Conservation (phyloP, 2,329 filamentous ascomycete genomes). For the Coniochaeta sp. region DNA sequence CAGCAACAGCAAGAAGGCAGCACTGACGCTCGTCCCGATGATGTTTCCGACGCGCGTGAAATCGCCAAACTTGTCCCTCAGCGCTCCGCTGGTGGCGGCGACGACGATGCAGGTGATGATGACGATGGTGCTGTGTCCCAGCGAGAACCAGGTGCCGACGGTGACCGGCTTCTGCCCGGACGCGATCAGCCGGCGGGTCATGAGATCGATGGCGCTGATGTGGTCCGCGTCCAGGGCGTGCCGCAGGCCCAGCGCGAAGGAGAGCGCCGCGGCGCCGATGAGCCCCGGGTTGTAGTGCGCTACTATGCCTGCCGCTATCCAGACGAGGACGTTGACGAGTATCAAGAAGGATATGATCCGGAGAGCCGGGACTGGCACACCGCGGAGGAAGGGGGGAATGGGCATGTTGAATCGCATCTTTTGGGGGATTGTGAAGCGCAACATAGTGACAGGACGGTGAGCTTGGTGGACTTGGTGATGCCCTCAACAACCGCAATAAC, state of each 20-base stretch:
- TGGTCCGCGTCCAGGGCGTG: slow-evolving; percentile 99
- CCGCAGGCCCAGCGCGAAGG: slow-evolving; percentile 82
- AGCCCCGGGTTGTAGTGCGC: slow-evolving; percentile 51
- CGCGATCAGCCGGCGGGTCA: slow-evolving; percentile 83
- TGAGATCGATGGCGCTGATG: slow-evolving; percentile 78
- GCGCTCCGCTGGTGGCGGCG: slow-evolving; percentile 79
- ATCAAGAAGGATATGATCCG: slow-evolving; percentile 44
- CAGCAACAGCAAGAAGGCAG: slow-evolving; percentile 73
- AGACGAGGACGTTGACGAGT: slow-evolving; percentile 44
- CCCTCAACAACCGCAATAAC: neutral
- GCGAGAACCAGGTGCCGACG: slow-evolving; percentile 88
- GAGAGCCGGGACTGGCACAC: slow-evolving; percentile 25
- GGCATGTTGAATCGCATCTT: slow-evolving; percentile 3
- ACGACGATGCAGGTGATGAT: slow-evolving; percentile 86
- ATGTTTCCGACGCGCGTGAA: slow-evolving; percentile 81
- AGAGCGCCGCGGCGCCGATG: slow-evolving; percentile 72
- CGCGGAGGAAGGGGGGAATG: slow-evolving; percentile 13
- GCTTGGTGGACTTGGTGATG: neutral
- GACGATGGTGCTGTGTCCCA: slow-evolving; percentile 91
- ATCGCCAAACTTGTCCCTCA: slow-evolving; percentile 71
- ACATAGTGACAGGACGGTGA: slow-evolving; percentile 6
- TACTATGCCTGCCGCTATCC: slow-evolving; percentile 45
- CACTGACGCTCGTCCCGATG: slow-evolving; percentile 81
- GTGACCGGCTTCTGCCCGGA: slow-evolving; percentile 80
- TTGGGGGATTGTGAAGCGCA: slow-evolving; percentile 8